Base-by-base conservation (phyloP, 108 stramenopile genomes). In the Pseudonitzschia delicatissima region DNA sequence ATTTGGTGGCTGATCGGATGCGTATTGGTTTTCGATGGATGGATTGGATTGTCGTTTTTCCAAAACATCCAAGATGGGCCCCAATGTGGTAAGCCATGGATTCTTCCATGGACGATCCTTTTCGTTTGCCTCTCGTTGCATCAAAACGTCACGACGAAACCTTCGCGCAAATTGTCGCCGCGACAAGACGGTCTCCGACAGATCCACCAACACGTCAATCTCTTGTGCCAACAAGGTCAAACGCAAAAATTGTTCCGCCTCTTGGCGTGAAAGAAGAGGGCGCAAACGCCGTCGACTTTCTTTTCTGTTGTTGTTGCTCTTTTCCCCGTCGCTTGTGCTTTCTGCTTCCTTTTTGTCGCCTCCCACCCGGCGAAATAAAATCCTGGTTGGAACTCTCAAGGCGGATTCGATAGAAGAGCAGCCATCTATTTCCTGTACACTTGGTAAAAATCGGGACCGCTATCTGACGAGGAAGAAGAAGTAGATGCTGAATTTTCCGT, bases 171-270 rank as follows among this genome's bases (percentile, higher is more conserved):
- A 32, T 20, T 21, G 35, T 48, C 45, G 45, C 57, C 69, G 52
- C 6, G 29, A 12, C 50, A 68, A 47, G 18, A 61, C 40, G 18
- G 34, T 29, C n/a, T 62, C 72, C 25, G 67, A 27, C n/a, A 53
- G 8, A 8, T 34, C 33, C 3, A 66, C 33, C 34, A 79, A 48
- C 9, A 48, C 63, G 44, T 79, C 78, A 33, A 79, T 53, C 39
- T 74, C 78, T 62, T 74, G 73, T 0, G 73, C 73, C 25, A 66
- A 21, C 1, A 69, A 39, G 15, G 44, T n/a, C 17, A 79, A 33
- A 44, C 48, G 39, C 17, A 79, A 18, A 42, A 79, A 71, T 12
- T 57, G 51, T 40, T 79, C 62, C 21, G 60, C 69, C 61, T 79
- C 78, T 15, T 61, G 51, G 11, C 69, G 51, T 7, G 69, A 67